Conservation (phyloP, 495 filamentous ascomycete genomes). For the Massariosphaeria phaeospora region DNA sequence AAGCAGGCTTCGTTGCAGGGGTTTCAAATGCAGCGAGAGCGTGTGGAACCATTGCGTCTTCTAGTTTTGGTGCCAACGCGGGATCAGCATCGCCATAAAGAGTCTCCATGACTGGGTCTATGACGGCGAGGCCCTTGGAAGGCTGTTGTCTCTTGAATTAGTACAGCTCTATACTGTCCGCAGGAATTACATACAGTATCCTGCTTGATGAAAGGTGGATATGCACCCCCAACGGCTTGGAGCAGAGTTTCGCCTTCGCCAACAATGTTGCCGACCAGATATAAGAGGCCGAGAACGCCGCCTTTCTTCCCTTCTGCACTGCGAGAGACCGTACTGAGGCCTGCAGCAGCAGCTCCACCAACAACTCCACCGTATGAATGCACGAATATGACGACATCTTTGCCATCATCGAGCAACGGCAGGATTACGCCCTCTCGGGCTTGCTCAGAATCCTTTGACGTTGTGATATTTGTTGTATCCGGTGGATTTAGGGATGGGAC, state of each 20-base stretch:
- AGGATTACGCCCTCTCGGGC: constrained; percentile 4
- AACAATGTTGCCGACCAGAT: constrained; percentile 43
- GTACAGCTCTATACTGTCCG: background rate
- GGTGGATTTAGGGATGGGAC: constrained; percentile 10
- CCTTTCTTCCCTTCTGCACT: constrained; percentile 38
- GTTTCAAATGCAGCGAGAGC: constrained; percentile 16
- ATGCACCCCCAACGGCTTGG: constrained; percentile 11
- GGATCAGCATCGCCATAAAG: constrained; percentile 26
- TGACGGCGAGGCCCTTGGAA: constrained; percentile 9
- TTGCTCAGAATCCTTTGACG: constrained; percentile 14
- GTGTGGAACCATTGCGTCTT: constrained; percentile 12
- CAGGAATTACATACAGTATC: background rate
- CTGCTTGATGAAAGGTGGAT: constrained; percentile 20
- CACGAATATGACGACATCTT: constrained; percentile 40
- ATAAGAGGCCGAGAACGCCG: constrained; percentile 46
- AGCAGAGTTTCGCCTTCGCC: constrained; percentile 23
- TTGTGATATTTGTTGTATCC: background rate
- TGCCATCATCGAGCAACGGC: constrained; percentile 29
- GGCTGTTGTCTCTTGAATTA: constrained; percentile 1
- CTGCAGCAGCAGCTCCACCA: constrained; percentile 38
- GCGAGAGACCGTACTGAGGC: constrained; percentile 42
- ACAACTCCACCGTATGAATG: constrained; percentile 44
- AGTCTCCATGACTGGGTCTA: constrained; percentile 16
- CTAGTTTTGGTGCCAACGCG: background rate
- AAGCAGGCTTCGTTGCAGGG: constrained; percentile 2